A percentile compares a stretch with the other conserved stretches of the same genome.
phyloP scores from a whole-genome alignment of 306 rosid species.

The Quercus aquifolioides region DNA sequence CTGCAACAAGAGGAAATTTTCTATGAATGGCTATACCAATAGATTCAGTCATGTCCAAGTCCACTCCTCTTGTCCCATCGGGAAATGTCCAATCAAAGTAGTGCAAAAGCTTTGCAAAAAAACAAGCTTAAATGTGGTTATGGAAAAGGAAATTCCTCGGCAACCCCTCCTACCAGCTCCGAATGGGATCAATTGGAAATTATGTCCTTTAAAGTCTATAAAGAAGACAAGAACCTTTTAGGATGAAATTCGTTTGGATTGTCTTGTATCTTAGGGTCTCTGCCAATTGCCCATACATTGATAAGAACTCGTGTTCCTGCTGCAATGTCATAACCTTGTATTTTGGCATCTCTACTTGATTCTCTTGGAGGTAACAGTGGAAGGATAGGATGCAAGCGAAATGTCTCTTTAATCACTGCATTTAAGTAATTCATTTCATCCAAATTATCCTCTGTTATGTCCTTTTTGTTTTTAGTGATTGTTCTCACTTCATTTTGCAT shows the following conservation, averaged over 20 bases:
- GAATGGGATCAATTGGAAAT: too few relatives aligned
- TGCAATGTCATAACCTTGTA: background rate
- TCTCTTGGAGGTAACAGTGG: background rate
- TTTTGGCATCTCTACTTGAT: background rate
- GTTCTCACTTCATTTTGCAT: background rate
- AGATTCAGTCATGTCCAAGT: too few relatives aligned
- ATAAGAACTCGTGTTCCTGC: background rate
- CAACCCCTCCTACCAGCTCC: too few relatives aligned
- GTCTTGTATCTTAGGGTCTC: background rate
- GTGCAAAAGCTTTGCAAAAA: too few relatives aligned
- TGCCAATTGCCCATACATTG: background rate
- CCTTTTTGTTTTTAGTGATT: background rate
- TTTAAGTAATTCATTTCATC: background rate
- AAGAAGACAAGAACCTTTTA: background rate
- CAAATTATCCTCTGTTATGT: too few relatives aligned
- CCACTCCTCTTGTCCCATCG: too few relatives aligned
- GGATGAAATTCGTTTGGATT: background rate
- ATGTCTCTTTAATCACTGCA: background rate
- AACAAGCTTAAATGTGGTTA: too few relatives aligned
- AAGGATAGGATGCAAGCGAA: background rate
- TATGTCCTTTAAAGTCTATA: background rate
- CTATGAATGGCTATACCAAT: too few relatives aligned
- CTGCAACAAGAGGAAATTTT: too few relatives aligned
- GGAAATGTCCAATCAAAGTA: too few relatives aligned
- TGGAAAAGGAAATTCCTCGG: too few relatives aligned